phyloP scores from a whole-genome alignment of 1,284 basidiomycete species.

The Cystobasidiaceae sp. region DNA sequence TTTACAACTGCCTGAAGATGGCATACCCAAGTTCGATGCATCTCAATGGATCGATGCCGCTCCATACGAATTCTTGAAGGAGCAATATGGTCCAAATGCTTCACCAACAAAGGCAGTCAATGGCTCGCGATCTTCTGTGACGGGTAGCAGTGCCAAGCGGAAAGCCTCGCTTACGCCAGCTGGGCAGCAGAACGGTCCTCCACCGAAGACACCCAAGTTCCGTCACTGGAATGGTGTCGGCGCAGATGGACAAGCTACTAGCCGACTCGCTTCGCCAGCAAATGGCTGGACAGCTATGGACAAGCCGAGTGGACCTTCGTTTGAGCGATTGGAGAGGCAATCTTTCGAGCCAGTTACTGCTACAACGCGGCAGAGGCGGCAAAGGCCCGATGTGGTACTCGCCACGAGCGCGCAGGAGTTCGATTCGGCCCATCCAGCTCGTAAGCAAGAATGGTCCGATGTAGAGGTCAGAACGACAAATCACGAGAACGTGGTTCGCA shows the following conservation, averaged over 20 bases:
- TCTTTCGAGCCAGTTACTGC: no score
- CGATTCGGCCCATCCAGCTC: conserved; percentile 11
- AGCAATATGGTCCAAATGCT: neutral
- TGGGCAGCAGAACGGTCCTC: neutral
- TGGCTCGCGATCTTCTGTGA: neutral
- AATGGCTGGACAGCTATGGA: no score
- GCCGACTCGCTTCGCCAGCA: no score
- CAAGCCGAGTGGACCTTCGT: no score
- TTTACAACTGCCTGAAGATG: conserved; percentile 52
- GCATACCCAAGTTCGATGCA: conserved; percentile 30
- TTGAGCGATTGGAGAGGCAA: no score
- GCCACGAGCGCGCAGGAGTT: conserved; percentile 3
- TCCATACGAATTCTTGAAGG: neutral
- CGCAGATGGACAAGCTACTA: no score
- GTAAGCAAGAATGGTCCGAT: neutral
- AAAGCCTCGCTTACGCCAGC: neutral
- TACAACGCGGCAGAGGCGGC: neutral
- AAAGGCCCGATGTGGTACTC: neutral
- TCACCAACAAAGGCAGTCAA: neutral
- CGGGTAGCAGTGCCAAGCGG: neutral
- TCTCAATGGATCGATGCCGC: neutral
- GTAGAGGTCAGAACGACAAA: conserved; percentile 34
- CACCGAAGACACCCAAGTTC: neutral
- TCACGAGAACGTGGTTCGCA: conserved; percentile 32
- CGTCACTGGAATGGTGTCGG: neutral